Base-by-base conservation (phyloP, 352 stramenopile genomes). In the Bremia lactucae region DNA sequence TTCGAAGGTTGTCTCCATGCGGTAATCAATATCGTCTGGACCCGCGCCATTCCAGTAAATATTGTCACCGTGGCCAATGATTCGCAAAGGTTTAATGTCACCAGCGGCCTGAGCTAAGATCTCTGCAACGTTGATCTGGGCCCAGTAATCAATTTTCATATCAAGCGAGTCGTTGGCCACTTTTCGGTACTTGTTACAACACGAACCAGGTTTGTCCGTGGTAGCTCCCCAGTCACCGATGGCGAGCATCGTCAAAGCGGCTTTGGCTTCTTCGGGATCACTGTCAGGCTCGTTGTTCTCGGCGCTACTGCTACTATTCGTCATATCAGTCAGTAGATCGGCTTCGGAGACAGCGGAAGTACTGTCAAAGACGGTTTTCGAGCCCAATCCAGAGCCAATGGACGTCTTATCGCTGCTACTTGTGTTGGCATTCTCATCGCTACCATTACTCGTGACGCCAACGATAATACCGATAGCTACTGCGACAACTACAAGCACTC, bases 101-200 rank as follows among this genome's bases (percentile, higher is more conserved):
- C 55, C 68, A 0, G 79, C 79, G n/a, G 72, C 80, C 48, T 87
- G 56, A 14, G 68, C 58, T 3, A 92, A 42, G 51, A 92, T 82
- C 52, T 87, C 75, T 10, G 73, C 79, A 29, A 92, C 67, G 54
- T 86, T 87, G 38, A 88, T 82, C 59, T 92, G 76, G 2, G 79
- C 68, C 67, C 74, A 87, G 62, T 87, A 92, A 55, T 92, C 79
- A 29, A 80, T 88, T 54, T 92, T 92, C 63, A 81, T 81, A 45
- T 85, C 76, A 21, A 92, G 58, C 53, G 78, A 85, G 50, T 87
- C 77, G 44, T 71, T 65, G 11, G 68, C 67, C 8, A 75, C 78
- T 61, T 85, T 87, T 26, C 74, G 74, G 62, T 93, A 93, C 61
- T 90, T 87, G 67, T 87, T 89, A 52, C 80, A 93, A 65, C 80